Percentiles rank a stretch among this genome's conserved stretches.
Evolutionary conservation across 192 early-diverging fungal genomes (phyloP).

Genomic region (Coemansia sp.): DNA sequence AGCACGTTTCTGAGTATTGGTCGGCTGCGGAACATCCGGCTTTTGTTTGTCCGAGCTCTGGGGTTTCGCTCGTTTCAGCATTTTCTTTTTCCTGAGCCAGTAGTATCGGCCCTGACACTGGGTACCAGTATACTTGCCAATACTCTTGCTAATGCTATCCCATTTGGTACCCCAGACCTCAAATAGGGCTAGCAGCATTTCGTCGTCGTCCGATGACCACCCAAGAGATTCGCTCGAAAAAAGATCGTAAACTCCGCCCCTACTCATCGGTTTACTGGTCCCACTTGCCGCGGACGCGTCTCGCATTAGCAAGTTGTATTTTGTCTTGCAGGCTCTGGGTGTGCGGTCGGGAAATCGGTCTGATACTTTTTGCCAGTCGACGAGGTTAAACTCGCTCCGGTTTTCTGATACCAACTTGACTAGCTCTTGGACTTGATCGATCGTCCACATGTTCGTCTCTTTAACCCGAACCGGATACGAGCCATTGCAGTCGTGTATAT

Average conservation of each 20-base stretch:
- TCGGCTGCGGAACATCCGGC: not conserved
- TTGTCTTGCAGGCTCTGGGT: not conserved
- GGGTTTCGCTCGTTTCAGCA: not conserved
- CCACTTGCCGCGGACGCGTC: not conserved
- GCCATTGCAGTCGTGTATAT: not conserved
- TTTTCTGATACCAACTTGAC: not conserved
- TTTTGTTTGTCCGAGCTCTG: not conserved
- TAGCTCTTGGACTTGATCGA: not conserved
- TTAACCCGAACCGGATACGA: not conserved
- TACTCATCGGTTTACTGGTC: not conserved
- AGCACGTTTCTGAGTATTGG: not conserved
- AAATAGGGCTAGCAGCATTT: not conserved
- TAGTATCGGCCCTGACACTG: constrained; percentile 12
- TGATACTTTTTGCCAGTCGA: constrained; percentile 1
- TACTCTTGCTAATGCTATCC: not conserved
- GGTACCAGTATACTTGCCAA: not conserved
- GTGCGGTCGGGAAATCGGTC: not conserved
- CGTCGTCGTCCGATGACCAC: constrained; percentile 8
- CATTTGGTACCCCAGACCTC: constrained; percentile 1
- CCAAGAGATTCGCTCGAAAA: not conserved
- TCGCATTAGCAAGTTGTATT: not conserved
- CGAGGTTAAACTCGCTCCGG: not conserved
- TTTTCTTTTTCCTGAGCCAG: constrained; percentile 1
- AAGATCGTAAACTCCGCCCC: not conserved
- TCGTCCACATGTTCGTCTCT: not conserved